Evolutionary conservation across 805 yeast genomes (phyloP).

Genomic region (Candida ulmi): DNA sequence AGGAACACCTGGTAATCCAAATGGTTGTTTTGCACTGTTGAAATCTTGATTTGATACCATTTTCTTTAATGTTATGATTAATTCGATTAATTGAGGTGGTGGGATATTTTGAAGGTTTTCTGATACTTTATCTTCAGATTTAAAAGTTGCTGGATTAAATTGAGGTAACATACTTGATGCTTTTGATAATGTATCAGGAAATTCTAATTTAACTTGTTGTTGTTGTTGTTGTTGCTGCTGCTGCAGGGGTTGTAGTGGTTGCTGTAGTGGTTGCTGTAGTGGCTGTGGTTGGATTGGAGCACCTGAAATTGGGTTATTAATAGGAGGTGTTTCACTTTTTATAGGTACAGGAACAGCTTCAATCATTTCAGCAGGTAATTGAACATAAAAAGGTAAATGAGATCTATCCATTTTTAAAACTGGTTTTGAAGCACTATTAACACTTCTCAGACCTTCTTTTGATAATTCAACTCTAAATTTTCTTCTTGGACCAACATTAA

Average conservation of each 20-base stretch:
- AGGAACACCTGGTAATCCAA: constrained; percentile 52
- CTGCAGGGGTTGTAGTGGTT: constrained; percentile 11
- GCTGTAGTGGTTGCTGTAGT: constrained; percentile 3
- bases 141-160: constrained; percentile 38
- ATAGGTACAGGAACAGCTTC: neutral
- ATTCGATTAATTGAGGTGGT: constrained; percentile 65
- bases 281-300: constrained; percentile 10
- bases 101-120: constrained; percentile 58
- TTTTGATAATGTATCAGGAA: constrained; percentile 43
- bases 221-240: constrained; percentile 4
- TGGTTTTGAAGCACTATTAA: constrained; percentile 31
- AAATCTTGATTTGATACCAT: constrained; percentile 25
- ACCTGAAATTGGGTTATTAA: neutral
- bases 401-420: constrained; percentile 38
- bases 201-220: constrained; percentile 15
- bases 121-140: constrained; percentile 52
- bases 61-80: constrained; percentile 60
- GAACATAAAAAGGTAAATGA: constrained; percentile 52
- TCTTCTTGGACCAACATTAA: constrained; percentile 38
- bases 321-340: no score
- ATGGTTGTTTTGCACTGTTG: constrained; percentile 45
- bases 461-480: constrained; percentile 53
- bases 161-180: constrained; percentile 56
- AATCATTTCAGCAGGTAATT: constrained; percentile 36
- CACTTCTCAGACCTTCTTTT: constrained; percentile 48